phyloP scores from a whole-genome alignment of 495 filamentous ascomycete species.

The Neurospora intermedia region DNA sequence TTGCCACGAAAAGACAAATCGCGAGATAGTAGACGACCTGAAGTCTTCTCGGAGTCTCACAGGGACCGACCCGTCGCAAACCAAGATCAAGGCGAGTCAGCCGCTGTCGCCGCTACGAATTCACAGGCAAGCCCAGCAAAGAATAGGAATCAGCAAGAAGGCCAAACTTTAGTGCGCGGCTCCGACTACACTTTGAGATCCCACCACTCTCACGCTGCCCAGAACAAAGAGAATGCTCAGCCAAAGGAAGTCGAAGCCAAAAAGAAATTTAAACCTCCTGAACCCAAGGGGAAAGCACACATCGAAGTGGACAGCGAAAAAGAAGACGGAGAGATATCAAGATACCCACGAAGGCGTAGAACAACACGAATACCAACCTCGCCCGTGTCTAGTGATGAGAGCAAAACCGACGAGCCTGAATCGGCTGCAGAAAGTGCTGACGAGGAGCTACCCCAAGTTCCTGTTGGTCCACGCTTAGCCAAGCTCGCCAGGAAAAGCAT shows the following conservation, averaged over 20 bases:
- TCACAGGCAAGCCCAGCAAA: neutral
- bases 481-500: constrained; percentile 28
- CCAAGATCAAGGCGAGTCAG: neutral
- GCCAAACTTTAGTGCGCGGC: neutral
- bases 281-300: neutral
- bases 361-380: neutral
- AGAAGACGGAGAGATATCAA: neutral
- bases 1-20: neutral
- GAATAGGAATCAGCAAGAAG: neutral
- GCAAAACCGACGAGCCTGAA: neutral
- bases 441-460: constrained; percentile 11
- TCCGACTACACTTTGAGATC: neutral
- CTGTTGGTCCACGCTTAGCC: constrained; percentile 21
- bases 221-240: neutral
- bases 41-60: neutral
- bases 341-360: neutral
- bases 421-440: neutral
- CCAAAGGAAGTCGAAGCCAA: neutral
- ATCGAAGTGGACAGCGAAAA: neutral
- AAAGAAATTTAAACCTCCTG: neutral
- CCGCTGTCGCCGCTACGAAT: neutral
- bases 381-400: neutral
- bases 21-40: neutral
- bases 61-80: neutral
- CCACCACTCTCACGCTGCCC: neutral